Conservation (phyloP, 352 stramenopile genomes). For the Pythium sp. region DNA sequence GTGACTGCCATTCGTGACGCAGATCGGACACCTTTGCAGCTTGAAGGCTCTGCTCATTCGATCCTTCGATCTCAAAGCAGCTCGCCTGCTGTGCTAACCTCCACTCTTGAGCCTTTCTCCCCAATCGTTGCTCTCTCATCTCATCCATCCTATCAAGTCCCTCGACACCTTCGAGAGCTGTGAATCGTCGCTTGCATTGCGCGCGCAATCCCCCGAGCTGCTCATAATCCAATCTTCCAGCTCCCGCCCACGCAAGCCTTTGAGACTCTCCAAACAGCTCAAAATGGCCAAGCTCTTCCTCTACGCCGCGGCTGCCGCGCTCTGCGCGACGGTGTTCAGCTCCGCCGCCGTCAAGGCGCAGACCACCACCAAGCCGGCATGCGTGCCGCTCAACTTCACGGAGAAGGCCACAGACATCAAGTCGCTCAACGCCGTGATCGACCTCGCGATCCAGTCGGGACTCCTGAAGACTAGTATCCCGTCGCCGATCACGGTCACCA, state of each 20-base stretch:
- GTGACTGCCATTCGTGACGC: background rate
- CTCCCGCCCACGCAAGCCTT: slow-evolving; percentile 16
- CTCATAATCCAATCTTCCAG: slow-evolving; percentile 24
- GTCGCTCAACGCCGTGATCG: slow-evolving; percentile 46
- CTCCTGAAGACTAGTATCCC: slow-evolving; percentile 27
- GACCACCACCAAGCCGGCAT: slow-evolving; percentile 28
- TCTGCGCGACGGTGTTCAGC: slow-evolving; percentile 15
- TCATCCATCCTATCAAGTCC: background rate
- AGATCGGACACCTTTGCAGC: background rate
- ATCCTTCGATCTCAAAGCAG: background rate
- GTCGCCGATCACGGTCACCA: slow-evolving; percentile 21
- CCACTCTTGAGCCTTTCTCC: background rate
- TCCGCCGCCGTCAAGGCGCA: background rate
- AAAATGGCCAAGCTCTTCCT: slow-evolving; percentile 43
- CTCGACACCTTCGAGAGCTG: background rate
- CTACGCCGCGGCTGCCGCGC: slow-evolving; percentile 21
- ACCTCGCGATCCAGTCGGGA: slow-evolving; percentile 26
- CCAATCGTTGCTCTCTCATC: background rate
- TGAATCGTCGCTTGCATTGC: background rate
- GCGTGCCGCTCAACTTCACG: slow-evolving; percentile 39
- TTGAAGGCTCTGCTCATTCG: background rate
- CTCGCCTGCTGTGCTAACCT: too few species aligned
- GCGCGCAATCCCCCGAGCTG: background rate
- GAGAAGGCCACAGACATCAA: slow-evolving; percentile 41
- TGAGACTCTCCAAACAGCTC: slow-evolving; percentile 3